Evolutionary conservation across 1,284 basidiomycete genomes (phyloP), one percentile per base, ranked within the genome.

Genomic region (Apiotrichum mycotoxinovorans): DNA sequence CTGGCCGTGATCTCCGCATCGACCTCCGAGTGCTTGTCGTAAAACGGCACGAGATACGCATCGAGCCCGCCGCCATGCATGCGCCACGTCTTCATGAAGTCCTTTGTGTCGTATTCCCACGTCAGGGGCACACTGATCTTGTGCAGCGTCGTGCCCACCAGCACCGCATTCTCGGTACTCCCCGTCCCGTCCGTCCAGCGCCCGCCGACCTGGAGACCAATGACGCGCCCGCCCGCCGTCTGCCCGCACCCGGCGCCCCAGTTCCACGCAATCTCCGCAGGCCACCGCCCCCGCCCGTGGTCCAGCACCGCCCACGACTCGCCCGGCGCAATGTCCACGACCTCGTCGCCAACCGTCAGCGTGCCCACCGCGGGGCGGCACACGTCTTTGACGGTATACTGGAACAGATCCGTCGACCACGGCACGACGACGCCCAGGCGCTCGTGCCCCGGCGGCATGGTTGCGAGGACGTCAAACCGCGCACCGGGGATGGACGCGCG

Each of bases 301-400:
- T 61, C 59, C 34, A 61, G 55, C 17, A 56, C 47, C 4, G 59
- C 55, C 59, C 59, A 61, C n/a, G 34, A 35, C 18, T 55, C 51
- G n/a, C 59, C 59, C 22, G 43, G 30, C 0, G 23, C 25, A 10
- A 51, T 22, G 1, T 14, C 7, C 26, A 41, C 35, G 14, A 18
- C 26, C 25, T 20, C 12, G 17, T 49, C 58, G 3, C 38, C 52
- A 7, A 61, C 17, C 14, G 40, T 43, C 5, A 61, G 18, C 11
- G 22, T 37, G 1, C 59, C 59, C 17, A 44, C 41, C 7, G 59
- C 55, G 22, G 55, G 59, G 15, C 55, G 55, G 18, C 34, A 45
- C 14, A 61, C 50, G 49, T 61, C 55, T 45, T 61, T 61, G 42
- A 61, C 55, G 0, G 59, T 61, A 45, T 61, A 57, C 55, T 61